A percentile compares a stretch with the other conserved stretches of the same genome.
phyloP scores from a whole-genome alignment of 2,329 filamentous ascomycete genomes.

The Simplicillium sp. region DNA sequence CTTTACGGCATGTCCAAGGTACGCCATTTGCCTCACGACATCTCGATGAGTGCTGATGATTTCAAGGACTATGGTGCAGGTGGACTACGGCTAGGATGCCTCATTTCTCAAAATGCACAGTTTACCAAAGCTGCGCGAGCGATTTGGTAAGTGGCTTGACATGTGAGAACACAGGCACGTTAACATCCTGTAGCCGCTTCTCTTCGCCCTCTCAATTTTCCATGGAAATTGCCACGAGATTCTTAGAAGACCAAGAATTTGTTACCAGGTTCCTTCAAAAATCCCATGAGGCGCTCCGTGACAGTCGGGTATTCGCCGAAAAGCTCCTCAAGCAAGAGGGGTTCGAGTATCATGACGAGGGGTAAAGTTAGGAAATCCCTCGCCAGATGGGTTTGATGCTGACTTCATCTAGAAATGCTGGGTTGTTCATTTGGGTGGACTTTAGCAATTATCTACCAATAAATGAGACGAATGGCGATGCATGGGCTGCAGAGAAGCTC shows the following conservation, averaged over 20 bases:
- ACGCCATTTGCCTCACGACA: too few species aligned
- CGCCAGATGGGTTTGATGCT: too few species aligned
- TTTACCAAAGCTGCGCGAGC: neutral
- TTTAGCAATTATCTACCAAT: neutral
- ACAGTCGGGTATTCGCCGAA: neutral
- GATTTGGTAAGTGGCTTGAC: neutral
- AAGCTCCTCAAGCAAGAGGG: neutral
- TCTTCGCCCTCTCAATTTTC: neutral
- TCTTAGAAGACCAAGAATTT: neutral
- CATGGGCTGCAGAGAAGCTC: neutral
- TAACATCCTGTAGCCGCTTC: neutral
- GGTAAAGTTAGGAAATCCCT: too few species aligned
- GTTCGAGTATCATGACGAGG: neutral
- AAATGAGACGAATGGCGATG: neutral
- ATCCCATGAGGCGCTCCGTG: neutral
- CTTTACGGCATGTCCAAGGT: neutral
- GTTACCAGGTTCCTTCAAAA: neutral
- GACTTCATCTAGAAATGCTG: neutral
- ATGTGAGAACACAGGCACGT: too few species aligned
- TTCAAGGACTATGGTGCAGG: neutral
- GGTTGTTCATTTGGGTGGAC: neutral
- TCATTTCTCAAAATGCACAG: neutral
- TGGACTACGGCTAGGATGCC: neutral
- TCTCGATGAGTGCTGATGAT: too few species aligned
- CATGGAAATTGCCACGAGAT: neutral